Conservation (phyloP, 192 early-diverging fungal species). For the Entomortierella chlamydospora region DNA sequence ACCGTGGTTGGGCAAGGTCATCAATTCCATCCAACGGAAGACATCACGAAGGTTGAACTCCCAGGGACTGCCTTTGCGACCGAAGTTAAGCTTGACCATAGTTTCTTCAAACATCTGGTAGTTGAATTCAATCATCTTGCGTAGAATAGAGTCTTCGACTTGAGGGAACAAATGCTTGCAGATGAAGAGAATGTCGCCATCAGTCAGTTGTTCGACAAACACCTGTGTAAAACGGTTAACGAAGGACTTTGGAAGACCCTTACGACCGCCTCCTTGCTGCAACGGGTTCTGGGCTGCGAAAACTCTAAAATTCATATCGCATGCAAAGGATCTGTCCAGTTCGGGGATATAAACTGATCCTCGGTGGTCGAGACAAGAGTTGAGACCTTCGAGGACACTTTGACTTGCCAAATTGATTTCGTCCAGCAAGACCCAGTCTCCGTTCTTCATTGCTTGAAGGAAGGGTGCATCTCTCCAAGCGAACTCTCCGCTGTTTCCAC, state of each 20-base stretch:
- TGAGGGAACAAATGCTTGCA: conserved; percentile 65
- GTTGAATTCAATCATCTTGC: conserved; percentile 86
- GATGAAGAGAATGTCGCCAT: conserved; percentile 86
- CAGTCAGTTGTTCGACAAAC: conserved; percentile 85
- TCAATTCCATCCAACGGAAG: conserved; percentile 91
- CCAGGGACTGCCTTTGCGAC: conserved; percentile 88
- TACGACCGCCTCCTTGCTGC: conserved; percentile 96
- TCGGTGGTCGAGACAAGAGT: conserved; percentile 98
- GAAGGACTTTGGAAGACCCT: conserved; percentile 97
- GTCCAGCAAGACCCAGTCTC: conserved; percentile 97
- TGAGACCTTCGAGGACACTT: conserved; percentile 97
- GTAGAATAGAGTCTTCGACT: conserved; percentile 59
- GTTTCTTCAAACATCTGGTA: conserved; percentile 86
- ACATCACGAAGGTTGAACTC: conserved; percentile 99
- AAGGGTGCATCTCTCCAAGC: conserved; percentile 99
- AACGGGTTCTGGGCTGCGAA: conserved; percentile 99
- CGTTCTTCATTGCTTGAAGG: conserved; percentile 93
- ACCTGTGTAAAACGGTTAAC: conserved; percentile 98
- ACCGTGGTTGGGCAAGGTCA: conserved; percentile 60
- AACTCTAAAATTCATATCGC: conserved; percentile 85
- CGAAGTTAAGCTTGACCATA: conserved; percentile 81
- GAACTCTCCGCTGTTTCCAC: conserved; percentile 86
- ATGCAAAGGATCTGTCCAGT: conserved; percentile 87
- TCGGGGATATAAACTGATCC: conserved; percentile 96
- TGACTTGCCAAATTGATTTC: conserved; percentile 99